Conservation (phyloP, 108 stramenopile species). For the Discostella pseudostelligera region DNA sequence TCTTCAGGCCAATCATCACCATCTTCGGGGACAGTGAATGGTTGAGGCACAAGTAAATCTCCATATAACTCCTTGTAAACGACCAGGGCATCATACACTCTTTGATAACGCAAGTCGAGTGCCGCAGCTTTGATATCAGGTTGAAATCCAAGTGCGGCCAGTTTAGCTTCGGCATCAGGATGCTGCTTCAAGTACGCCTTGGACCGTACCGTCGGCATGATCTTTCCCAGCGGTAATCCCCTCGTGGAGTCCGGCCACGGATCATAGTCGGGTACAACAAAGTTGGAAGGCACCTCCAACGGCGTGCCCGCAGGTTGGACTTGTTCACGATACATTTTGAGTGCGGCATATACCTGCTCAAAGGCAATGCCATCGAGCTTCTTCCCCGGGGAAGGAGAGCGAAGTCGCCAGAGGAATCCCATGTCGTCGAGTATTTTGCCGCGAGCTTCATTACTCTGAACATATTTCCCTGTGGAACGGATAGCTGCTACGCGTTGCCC, state of each 20-base stretch:
- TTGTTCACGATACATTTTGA: slow-evolving; percentile 65
- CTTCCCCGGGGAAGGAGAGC: slow-evolving; percentile 47
- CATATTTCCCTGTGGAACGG: slow-evolving; percentile 79
- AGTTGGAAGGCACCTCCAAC: slow-evolving; percentile 62
- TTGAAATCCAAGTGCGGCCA: slow-evolving; percentile 54
- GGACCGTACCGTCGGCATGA: slow-evolving; percentile 54
- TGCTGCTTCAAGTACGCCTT: slow-evolving; percentile 63
- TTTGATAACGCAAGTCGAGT: slow-evolving; percentile 72
- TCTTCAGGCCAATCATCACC: slow-evolving; percentile 72
- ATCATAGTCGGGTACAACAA: slow-evolving; percentile 70
- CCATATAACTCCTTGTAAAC: slow-evolving; percentile 83
- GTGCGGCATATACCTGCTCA: slow-evolving; percentile 78
- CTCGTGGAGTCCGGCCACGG: slow-evolving; percentile 77
- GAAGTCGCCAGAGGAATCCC: slow-evolving; percentile 86
- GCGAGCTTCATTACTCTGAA: slow-evolving; percentile 60
- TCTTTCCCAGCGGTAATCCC: slow-evolving; percentile 75
- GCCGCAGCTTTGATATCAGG: slow-evolving; percentile 56
- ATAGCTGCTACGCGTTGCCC: slow-evolving; percentile 77
- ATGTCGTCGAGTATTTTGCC: slow-evolving; percentile 70
- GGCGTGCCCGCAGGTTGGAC: slow-evolving; percentile 46
- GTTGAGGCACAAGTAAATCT: slow-evolving; percentile 85
- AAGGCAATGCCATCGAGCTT: slow-evolving; percentile 57
- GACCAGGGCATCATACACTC: slow-evolving; percentile 76
- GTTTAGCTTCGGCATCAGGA: slow-evolving; percentile 60
- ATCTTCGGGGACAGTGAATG: slow-evolving; percentile 77